phyloP scores from a whole-genome alignment of 257 asterid genomes.

The Ballota nigra region DNA sequence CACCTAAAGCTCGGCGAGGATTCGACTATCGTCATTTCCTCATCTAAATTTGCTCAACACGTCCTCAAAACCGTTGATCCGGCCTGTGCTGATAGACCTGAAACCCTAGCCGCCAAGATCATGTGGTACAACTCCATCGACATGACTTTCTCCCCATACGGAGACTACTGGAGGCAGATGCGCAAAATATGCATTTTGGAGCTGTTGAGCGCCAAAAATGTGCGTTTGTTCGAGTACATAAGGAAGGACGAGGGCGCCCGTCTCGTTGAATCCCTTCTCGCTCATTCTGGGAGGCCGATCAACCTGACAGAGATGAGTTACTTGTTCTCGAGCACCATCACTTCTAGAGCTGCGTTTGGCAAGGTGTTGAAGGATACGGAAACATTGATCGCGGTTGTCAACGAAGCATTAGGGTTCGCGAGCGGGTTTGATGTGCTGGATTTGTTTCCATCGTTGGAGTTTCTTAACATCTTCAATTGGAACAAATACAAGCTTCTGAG shows the following conservation, averaged over 20 bases:
- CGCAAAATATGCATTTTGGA: constrained; percentile 18
- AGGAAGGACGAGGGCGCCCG: constrained; percentile 17
- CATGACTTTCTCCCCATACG: constrained; percentile 13
- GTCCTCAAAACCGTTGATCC: background rate
- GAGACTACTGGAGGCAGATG: constrained; percentile 27
- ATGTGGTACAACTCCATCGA: constrained; percentile 12
- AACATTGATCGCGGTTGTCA: background rate
- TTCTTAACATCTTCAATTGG: background rate
- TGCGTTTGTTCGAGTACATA: constrained; percentile 12
- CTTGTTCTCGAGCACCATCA: background rate
- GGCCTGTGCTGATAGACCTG: background rate
- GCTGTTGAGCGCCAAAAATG: constrained; percentile 7
- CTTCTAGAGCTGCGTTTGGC: constrained; percentile 26
- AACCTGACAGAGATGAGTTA: constrained; percentile 4
- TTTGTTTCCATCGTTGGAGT: constrained; percentile 16
- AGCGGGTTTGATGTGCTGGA: constrained; percentile 13
- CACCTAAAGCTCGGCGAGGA: background rate
- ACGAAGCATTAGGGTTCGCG: background rate
- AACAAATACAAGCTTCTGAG: background rate
- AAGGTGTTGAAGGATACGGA: constrained; percentile 11
- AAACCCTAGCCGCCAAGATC: background rate
- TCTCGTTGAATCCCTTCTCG: background rate
- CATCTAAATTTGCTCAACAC: background rate
- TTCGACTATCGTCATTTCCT: background rate
- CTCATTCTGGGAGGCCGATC: background rate